These are phyloP conservation scores for Astrothelium macrocarpum DNA, from an alignment of 495 filamentous ascomycete genomes.

Conservation along the genomic window DNA sequence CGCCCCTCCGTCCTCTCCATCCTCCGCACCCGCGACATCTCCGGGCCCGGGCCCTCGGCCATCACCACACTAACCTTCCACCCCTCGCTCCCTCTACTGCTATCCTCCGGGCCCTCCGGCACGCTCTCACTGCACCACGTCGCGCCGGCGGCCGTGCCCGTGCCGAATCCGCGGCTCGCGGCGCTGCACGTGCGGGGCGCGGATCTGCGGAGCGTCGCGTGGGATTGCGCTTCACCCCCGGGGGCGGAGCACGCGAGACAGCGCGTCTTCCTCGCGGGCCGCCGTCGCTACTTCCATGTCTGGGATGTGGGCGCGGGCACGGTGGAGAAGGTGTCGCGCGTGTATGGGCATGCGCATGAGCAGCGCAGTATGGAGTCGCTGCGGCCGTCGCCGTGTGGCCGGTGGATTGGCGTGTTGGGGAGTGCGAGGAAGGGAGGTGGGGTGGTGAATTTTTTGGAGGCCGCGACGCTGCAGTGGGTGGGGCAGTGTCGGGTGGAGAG, in stretches of 20 bases:
- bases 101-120: conserved; percentile 77
- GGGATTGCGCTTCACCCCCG: conserved; percentile 48
- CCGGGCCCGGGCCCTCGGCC: conserved; percentile 53
- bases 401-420: conserved; percentile 71
- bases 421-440: conserved; percentile 74
- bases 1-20: conserved; percentile 84
- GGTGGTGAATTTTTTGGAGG: conserved; percentile 74
- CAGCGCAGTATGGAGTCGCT: conserved; percentile 87
- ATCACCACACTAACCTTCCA: conserved; percentile 83
- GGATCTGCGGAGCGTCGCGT: conserved; percentile 68
- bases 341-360: conserved; percentile 74
- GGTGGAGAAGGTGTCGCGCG: conserved; percentile 64
- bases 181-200: conserved; percentile 77
- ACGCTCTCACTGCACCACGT: conserved; percentile 85
- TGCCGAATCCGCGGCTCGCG: conserved; percentile 84
- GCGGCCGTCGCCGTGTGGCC: conserved; percentile 73
- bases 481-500: conserved; percentile 74
- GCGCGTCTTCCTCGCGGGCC: conserved; percentile 71
- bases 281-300: conserved; percentile 83
- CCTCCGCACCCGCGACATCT: conserved; percentile 57
- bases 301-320: conserved; percentile 78
- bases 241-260: not conserved
- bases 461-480: conserved; percentile 79
- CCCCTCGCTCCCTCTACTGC: conserved; percentile 72
- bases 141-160: conserved; percentile 55